phyloP scores from a whole-genome alignment of 768 basidiomycete species.

The Calocybe indica region DNA sequence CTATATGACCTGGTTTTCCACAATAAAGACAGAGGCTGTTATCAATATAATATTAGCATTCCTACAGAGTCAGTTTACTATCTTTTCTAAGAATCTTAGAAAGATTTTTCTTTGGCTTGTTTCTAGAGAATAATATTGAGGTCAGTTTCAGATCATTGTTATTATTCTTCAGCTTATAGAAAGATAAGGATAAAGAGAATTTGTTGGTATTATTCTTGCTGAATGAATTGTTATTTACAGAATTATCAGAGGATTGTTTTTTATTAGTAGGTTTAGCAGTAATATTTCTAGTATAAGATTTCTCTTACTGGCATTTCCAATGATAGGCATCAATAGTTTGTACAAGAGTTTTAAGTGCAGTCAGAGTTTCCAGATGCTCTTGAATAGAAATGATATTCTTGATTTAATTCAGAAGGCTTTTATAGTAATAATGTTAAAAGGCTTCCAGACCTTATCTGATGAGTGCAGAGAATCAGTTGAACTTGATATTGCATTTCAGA shows the following conservation, averaged over 20 bases:
- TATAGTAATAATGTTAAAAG: background rate
- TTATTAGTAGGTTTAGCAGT: background rate
- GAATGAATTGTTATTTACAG: background rate
- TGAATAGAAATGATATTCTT: background rate
- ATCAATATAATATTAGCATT: background rate
- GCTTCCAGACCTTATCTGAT: background rate
- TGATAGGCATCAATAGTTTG: background rate
- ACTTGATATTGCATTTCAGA: background rate
- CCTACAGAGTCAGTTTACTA: background rate
- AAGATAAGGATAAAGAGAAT: background rate
- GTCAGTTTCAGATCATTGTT: background rate
- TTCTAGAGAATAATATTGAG: background rate
- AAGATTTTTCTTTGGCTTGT: background rate
- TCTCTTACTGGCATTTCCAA: background rate
- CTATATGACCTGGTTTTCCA: background rate
- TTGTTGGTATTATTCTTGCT: background rate
- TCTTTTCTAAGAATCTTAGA: background rate
- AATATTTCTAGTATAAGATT: background rate
- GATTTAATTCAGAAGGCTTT: background rate
- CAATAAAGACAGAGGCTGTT: background rate
- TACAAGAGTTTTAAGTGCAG: background rate
- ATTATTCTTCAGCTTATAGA: background rate
- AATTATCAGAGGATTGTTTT: background rate
- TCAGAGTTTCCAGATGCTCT: background rate
- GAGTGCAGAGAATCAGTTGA: background rate